Conservation (phyloP, 805 yeast species). For the Kuraishia piskuri region DNA sequence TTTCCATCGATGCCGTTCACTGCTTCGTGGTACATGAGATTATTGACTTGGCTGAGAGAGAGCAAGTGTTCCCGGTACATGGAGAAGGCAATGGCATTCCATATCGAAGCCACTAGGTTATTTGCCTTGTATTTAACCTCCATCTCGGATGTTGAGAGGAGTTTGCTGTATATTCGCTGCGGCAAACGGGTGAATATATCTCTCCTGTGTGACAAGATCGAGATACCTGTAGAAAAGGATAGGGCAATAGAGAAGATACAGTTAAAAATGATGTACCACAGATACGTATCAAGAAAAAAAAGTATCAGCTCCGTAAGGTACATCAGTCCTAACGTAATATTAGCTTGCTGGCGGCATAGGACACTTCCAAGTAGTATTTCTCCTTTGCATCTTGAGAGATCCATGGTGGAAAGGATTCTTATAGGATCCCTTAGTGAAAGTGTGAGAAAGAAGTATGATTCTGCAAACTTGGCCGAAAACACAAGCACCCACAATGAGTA, state of each 20-base stretch:
- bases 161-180: conserved; percentile 38
- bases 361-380: conserved; percentile 31
- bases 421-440: conserved; percentile 44
- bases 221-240: conserved; percentile 43
- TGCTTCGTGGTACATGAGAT: conserved; percentile 28
- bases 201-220: conserved; percentile 52
- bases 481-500: conserved; percentile 37
- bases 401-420: conserved; percentile 36
- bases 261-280: conserved; percentile 53
- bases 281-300: conserved; percentile 45
- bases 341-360: conserved; percentile 34
- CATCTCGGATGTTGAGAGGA: conserved; percentile 35
- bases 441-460: conserved; percentile 46
- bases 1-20: conserved; percentile 39
- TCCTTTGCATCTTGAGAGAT: conserved; percentile 33
- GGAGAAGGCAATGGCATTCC: conserved; percentile 47
- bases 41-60: conserved; percentile 38
- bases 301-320: conserved; percentile 36
- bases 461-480: conserved; percentile 39
- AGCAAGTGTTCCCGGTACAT: conserved; percentile 47
- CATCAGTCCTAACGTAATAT: conserved; percentile 31
- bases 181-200: conserved; percentile 45
- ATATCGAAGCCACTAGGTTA: conserved; percentile 34
- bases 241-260: conserved; percentile 39
- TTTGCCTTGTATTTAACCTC: conserved; percentile 33